phyloP scores from a whole-genome alignment of 352 stramenopile genomes.

The Thraustochytrium sp. region DNA sequence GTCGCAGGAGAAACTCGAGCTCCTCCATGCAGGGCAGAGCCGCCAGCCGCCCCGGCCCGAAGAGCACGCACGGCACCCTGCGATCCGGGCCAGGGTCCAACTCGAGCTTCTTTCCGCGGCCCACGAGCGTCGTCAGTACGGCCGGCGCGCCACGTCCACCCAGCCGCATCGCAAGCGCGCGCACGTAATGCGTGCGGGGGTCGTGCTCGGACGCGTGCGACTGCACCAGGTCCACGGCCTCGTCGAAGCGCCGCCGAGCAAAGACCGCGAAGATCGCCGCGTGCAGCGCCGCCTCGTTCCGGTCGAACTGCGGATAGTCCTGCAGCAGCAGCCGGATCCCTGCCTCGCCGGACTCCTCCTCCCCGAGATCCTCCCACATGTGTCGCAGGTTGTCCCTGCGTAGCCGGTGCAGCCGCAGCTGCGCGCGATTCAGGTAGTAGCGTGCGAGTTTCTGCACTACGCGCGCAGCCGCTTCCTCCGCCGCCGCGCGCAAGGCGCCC shows the following conservation, averaged over 20 bases:
- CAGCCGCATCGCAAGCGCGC: neutral
- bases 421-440: neutral
- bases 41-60: neutral
- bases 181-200: neutral
- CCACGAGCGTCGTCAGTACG: neutral
- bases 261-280: neutral
- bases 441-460: neutral
- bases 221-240: neutral
- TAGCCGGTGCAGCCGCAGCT: neutral
- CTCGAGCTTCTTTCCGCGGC: neutral
- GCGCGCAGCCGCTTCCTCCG: neutral
- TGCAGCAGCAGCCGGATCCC: neutral
- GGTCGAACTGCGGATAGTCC: neutral
- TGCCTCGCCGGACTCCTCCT: neutral
- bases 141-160: neutral
- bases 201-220: neutral
- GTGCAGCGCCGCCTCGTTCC: constrained; percentile 1
- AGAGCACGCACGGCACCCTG: neutral
- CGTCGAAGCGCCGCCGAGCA: neutral
- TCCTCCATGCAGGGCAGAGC: constrained; percentile 12
- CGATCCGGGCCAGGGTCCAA: neutral
- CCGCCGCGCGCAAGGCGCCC: neutral
- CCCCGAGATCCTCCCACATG: neutral
- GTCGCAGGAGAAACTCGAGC: neutral
- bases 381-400: neutral